A percentile compares a stretch with the other conserved stretches of the same genome.
These are phyloP conservation scores for Candida ficus DNA, from an alignment of 805 yeast genomes.

Conservation along the genomic window DNA sequence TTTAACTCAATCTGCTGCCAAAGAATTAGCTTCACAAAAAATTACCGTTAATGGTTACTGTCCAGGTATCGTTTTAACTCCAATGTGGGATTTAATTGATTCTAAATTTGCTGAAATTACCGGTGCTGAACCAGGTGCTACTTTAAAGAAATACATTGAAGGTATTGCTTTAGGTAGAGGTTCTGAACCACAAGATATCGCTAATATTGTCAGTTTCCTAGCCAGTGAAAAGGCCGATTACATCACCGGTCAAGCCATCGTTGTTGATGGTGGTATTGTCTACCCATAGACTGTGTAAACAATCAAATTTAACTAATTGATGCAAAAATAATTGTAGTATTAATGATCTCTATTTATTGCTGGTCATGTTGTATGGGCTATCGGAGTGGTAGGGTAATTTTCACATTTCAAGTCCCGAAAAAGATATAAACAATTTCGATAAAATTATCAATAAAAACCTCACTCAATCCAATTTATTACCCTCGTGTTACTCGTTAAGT, in stretches of 20 bases:
- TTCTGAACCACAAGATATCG: conserved; percentile 32
- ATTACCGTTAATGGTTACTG: conserved; percentile 35
- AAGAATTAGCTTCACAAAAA: conserved; percentile 31
- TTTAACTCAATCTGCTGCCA: conserved; percentile 33
- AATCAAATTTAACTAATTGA: too few relatives aligned
- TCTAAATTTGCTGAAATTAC: conserved; percentile 20
- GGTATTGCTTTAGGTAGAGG: conserved; percentile 32
- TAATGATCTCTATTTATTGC: too few relatives aligned
- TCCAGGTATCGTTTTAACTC: conserved; percentile 38
- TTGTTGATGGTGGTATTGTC: conserved; percentile 34
- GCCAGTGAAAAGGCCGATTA: conserved; percentile 32
- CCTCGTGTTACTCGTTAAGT: not conserved
- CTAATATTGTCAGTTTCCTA: conserved; percentile 30
- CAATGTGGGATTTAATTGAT: conserved; percentile 31
- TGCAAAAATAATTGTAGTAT: too few relatives aligned
- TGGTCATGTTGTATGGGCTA: too few relatives aligned
- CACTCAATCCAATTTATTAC: too few relatives aligned
- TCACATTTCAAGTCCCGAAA: too few relatives aligned
- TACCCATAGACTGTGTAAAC: too few relatives aligned
- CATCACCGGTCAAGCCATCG: conserved; percentile 31
- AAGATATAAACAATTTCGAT: not conserved
- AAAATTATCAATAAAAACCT: not conserved
- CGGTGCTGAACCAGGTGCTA: conserved; percentile 26
- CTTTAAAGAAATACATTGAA: conserved; percentile 22
- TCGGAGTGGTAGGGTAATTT: too few relatives aligned